These are phyloP conservation scores for Fusarium hostae DNA, from an alignment of 2,329 filamentous ascomycete species.

Conservation along the genomic window DNA sequence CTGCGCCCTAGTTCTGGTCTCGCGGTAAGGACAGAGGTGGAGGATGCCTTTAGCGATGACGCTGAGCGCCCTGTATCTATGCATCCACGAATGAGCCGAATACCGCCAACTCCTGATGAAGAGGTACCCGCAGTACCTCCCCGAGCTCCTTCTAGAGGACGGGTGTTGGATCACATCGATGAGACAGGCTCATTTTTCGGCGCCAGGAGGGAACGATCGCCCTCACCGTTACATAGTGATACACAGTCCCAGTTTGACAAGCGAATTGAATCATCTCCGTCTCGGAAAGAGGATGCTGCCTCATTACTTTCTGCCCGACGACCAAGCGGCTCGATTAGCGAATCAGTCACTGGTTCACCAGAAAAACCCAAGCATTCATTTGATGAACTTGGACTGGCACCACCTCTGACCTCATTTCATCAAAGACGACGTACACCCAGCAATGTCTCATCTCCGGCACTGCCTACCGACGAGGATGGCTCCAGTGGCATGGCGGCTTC, in stretches of 20 bases:
- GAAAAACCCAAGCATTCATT: conserved; percentile 59
- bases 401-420: conserved; percentile 60
- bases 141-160: conserved; percentile 55
- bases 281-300: conserved; percentile 49
- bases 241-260: conserved; percentile 46
- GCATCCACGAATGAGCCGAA: conserved; percentile 78
- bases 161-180: conserved; percentile 52
- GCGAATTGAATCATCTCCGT: conserved; percentile 45
- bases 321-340: conserved; percentile 36
- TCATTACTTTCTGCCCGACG: conserved; percentile 51
- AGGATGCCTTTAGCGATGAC: conserved; percentile 62
- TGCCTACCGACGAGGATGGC: conserved; percentile 78
- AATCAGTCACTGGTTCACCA: conserved; percentile 54
- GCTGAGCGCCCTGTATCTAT: conserved; percentile 75
- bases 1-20: conserved; percentile 47
- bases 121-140: conserved; percentile 59
- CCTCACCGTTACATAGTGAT: conserved; percentile 61
- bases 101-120: conserved; percentile 63
- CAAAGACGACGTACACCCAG: conserved; percentile 65
- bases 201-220: conserved; percentile 68
- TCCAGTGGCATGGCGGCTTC: conserved; percentile 63
- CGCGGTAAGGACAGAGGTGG: conserved; percentile 65
- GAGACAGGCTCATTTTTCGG: conserved; percentile 60
- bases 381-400: conserved; percentile 63
- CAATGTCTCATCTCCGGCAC: conserved; percentile 69